A percentile compares a stretch with the other conserved stretches of the same genome.
phyloP scores from a whole-genome alignment of 148 eudicot genomes.

The Rhododendron simsii region DNA sequence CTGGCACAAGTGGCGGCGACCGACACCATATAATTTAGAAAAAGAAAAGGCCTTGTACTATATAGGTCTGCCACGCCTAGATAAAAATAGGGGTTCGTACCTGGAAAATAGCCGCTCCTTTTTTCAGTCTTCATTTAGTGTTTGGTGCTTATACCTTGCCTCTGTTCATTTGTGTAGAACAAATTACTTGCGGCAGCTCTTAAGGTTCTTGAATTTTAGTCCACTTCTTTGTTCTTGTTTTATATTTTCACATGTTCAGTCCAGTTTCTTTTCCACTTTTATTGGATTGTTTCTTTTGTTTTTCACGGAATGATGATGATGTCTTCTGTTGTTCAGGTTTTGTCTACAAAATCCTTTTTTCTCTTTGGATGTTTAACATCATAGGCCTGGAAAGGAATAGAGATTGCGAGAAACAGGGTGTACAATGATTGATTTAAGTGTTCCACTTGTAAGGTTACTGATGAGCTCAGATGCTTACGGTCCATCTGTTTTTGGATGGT shows the following conservation, averaged over 20 bases:
- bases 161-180: background rate
- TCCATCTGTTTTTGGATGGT: constrained; percentile 62
- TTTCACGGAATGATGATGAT: background rate
- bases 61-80: background rate
- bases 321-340: constrained; percentile 12
- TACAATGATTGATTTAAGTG: constrained; percentile 47
- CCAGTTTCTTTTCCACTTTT: background rate
- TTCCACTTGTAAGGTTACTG: constrained; percentile 39
- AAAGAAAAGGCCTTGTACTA: background rate
- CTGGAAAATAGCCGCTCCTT: background rate
- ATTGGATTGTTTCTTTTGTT: background rate
- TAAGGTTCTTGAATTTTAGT: background rate
- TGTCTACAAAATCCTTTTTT: background rate
- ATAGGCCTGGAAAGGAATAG: background rate
- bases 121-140: background rate
- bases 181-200: background rate
- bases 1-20: background rate
- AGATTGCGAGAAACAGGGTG: constrained; percentile 15
- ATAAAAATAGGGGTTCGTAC: background rate
- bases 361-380: constrained; percentile 1
- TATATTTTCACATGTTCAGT: background rate
- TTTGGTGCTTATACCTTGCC: background rate
- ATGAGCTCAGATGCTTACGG: constrained; percentile 41
- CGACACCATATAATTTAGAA: background rate
- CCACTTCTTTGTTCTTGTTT: background rate